Conservation (phyloP, 495 filamentous ascomycete genomes). For the Hyaloscypha finlandica region DNA sequence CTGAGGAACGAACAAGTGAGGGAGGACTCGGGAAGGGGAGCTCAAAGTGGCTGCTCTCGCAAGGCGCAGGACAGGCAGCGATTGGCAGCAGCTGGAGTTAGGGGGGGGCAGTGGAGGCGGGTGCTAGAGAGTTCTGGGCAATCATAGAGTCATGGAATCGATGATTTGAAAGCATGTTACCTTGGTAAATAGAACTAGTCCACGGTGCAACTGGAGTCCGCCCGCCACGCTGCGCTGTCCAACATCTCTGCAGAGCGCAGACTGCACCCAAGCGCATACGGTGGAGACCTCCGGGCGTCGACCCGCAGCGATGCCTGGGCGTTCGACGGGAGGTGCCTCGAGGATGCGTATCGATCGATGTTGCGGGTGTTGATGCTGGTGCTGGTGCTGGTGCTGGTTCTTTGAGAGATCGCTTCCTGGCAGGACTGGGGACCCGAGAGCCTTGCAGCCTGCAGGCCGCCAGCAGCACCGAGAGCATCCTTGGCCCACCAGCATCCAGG, state of each 20-base stretch:
- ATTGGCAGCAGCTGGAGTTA: background rate
- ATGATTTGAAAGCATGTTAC: slow-evolving; percentile 24
- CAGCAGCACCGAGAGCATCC: no score
- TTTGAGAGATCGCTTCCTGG: slow-evolving; percentile 15
- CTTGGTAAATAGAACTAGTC: no score
- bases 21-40: background rate
- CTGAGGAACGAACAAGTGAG: background rate
- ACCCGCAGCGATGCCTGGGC: background rate
- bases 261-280: background rate
- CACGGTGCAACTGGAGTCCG: background rate
- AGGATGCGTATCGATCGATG: background rate
- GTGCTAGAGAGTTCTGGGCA: slow-evolving; percentile 13
- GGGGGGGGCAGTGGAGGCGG: background rate
- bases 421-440: slow-evolving; percentile 14
- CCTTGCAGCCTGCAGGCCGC: no score
- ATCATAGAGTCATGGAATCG: slow-evolving; percentile 26
- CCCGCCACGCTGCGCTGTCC: background rate
- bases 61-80: background rate
- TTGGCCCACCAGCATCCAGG: no score
- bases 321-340: background rate
- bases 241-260: background rate
- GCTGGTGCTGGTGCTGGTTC: background rate
- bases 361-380: background rate
- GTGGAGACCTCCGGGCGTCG: background rate
- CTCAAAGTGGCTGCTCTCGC: background rate